phyloP scores from a whole-genome alignment of 2,329 filamentous ascomycete species.

The Beauveria pseudobassiana region DNA sequence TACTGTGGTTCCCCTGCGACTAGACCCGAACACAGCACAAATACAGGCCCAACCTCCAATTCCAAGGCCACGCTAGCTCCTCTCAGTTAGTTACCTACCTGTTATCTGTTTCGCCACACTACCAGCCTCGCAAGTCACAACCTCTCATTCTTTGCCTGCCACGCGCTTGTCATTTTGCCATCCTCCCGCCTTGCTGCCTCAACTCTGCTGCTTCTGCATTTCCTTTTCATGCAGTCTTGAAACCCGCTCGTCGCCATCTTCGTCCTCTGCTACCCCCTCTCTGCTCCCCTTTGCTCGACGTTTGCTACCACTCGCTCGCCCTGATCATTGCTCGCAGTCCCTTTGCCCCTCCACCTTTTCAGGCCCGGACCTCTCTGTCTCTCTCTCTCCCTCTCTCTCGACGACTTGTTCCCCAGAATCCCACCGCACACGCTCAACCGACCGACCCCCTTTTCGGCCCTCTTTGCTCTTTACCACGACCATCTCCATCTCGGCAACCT shows the following conservation, averaged over 20 bases:
- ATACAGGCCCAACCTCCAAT: neutral
- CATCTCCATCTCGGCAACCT: neutral
- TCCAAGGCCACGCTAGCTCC: neutral
- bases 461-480: neutral
- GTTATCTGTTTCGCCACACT: neutral
- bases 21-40: neutral
- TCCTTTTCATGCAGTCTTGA: constrained; percentile 7
- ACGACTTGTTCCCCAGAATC: neutral
- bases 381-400: neutral
- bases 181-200: neutral
- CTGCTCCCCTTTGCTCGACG: neutral
- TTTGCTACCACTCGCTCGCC: neutral
- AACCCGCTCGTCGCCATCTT: constrained; percentile 3
- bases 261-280: neutral
- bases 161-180: neutral
- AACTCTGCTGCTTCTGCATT: constrained; percentile 3
- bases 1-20: neutral
- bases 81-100: neutral
- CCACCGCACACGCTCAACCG: neutral
- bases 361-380: neutral
- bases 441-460: neutral
- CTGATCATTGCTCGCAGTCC: neutral
- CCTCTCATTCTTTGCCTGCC: neutral
- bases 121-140: constrained; percentile 3
- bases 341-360: neutral